Evolutionary conservation across 306 rosid species (phyloP), one percentile per base, ranked within the genome.

Genomic region (Cucurbita argyrosperma): DNA sequence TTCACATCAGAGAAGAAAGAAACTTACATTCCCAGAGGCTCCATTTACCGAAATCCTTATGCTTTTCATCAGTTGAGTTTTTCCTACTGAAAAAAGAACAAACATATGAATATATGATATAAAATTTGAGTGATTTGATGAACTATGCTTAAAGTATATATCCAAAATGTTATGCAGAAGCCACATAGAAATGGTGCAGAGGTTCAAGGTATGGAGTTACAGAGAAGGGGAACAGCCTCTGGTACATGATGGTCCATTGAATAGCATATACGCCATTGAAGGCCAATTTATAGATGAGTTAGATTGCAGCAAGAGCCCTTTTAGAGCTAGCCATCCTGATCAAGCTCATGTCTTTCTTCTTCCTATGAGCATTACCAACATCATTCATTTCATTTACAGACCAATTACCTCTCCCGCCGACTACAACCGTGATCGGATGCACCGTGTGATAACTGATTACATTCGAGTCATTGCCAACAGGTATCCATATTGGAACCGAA

Each of bases 1-100:
- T 82, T 78, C 74, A 79, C 90, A 6, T 84, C 86, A 45, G 62
- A 77, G 6, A 80, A 74, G 42, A 74, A 80, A 51, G 87, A 82
- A 43, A 76, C 45, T 6, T 85, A 82, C 83, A 81, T 88, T 8
- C 94, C 95, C 52, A 87, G 54, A 62, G 96, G 92, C 78, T 23
- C 58, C 57, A 37, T 88, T 58, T 90, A 90, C 84, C 85, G 84
- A 79, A 90, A 86, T 26, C 51, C 90, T 10, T 74, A 72, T 62
- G 87, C 90, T 12, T 88, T 88, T 84, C 93, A 86, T 78, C 93
- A 86, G 93, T 88, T 84, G 74, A 84, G 90, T 50, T 70, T 35
- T 19, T 4, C 56, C 56, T 47, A 39, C 45, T n/a, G 26, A n/a
- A 40, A 40, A 40, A 40, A 10, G 3, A 46, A 45, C 54, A 66